Conservation (phyloP, 306 rosid species). For the Glycine tomentella region DNA sequence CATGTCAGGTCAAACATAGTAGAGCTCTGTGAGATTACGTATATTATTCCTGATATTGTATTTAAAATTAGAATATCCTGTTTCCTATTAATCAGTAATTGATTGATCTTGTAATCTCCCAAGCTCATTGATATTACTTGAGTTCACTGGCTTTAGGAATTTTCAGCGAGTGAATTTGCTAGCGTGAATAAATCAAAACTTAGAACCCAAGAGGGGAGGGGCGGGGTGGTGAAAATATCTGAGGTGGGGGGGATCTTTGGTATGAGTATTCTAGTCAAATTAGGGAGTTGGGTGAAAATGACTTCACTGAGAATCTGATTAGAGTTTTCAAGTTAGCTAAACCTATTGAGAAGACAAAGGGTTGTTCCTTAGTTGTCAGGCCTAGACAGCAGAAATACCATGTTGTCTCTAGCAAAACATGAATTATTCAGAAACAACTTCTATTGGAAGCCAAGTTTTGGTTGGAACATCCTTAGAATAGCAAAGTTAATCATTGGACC, state of each 20-base stretch:
- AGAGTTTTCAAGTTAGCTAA: constrained; percentile 39
- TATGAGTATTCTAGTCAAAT: constrained; percentile 30
- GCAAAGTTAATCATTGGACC: constrained; percentile 26
- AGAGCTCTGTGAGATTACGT: too few relatives aligned
- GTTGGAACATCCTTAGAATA: constrained; percentile 42
- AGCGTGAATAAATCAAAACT: background rate
- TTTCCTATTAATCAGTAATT: too few relatives aligned
- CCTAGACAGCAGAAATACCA: constrained; percentile 6
- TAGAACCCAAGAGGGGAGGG: constrained; percentile 13
- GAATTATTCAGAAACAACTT: constrained; percentile 16
- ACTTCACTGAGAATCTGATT: constrained; percentile 34
- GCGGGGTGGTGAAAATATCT: background rate
- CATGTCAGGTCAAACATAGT: background rate
- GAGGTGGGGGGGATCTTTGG: background rate
- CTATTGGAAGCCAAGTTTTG: constrained; percentile 42
- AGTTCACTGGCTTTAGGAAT: background rate
- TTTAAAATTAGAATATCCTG: too few relatives aligned
- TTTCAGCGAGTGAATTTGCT: background rate
- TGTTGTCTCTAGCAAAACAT: constrained; percentile 10
- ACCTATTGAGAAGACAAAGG: constrained; percentile 30
- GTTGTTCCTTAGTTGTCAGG: constrained; percentile 22
- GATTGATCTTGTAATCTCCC: too few relatives aligned
- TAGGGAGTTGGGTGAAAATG: constrained; percentile 35
- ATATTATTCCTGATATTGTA: too few relatives aligned
- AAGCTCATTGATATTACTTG: background rate